phyloP scores from a whole-genome alignment of 768 basidiomycete species.

The Serendipita indica region DNA sequence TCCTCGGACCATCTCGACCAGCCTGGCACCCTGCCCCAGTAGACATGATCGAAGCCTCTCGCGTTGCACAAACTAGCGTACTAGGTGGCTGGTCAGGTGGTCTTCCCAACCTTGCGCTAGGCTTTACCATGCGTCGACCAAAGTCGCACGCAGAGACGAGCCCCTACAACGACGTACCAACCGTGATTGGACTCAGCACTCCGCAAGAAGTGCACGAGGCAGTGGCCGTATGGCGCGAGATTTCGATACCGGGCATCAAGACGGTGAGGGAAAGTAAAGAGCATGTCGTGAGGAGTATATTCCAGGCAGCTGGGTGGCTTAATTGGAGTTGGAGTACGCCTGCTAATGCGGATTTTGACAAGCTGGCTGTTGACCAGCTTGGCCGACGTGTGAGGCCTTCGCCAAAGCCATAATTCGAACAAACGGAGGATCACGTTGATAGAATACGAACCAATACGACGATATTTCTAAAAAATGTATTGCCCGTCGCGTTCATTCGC shows the following conservation, averaged over 20 bases:
- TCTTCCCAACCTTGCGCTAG: conserved; percentile 54
- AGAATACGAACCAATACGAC: neutral
- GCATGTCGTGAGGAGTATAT: conserved; percentile 28
- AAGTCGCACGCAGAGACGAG: conserved; percentile 18
- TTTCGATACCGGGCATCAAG: conserved; percentile 26
- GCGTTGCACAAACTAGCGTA: conserved; percentile 18
- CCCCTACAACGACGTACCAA: conserved; percentile 33
- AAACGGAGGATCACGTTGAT: neutral
- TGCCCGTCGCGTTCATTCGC: conserved; percentile 2
- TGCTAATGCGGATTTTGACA: conserved; percentile 11
- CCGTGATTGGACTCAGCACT: conserved; percentile 60
- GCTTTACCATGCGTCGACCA: conserved; percentile 39
- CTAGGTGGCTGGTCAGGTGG: conserved; percentile 29
- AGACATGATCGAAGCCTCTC: conserved; percentile 29
- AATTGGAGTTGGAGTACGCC: conserved; percentile 68
- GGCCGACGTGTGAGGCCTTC: neutral
- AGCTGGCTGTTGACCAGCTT: conserved; percentile 4
- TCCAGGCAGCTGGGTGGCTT: conserved; percentile 36
- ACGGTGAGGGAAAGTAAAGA: conserved; percentile 28
- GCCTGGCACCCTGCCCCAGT: conserved; percentile 66
- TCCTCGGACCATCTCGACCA: conserved; percentile 44
- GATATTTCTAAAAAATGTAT: neutral
- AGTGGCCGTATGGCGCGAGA: conserved; percentile 49
- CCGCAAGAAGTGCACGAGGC: conserved; percentile 61
- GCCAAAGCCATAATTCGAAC: neutral